These are phyloP conservation scores for Pachysandra terminalis DNA, from an alignment of 164 flowering plant genomes.

Conservation along the genomic window DNA sequence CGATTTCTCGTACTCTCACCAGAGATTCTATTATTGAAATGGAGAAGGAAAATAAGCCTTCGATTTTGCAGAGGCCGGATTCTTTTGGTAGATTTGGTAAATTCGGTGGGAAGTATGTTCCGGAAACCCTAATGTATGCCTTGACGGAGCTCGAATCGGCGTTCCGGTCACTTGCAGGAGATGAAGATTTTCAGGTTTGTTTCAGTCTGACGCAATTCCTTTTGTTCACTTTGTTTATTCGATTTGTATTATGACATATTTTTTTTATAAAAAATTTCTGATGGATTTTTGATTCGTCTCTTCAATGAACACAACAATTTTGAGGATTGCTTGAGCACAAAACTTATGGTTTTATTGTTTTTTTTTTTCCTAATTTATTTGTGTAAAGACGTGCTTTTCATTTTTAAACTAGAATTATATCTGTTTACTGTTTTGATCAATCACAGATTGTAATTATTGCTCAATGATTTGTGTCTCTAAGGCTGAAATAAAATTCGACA, in stretches of 20 bases:
- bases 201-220: background rate
- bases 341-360: too few relatives aligned
- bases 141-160: constrained; percentile 74
- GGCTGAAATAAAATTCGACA: too few relatives aligned
- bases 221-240: background rate
- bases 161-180: constrained; percentile 47
- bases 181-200: constrained; percentile 63
- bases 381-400: too few relatives aligned
- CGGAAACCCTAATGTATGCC: constrained; percentile 81
- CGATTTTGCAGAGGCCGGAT: constrained; percentile 51
- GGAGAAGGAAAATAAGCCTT: constrained; percentile 19
- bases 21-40: constrained; percentile 18
- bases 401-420: too few relatives aligned
- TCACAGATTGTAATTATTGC: too few relatives aligned
- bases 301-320: too few relatives aligned
- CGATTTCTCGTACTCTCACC: constrained; percentile 27
- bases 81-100: constrained; percentile 76
- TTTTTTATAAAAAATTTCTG: background rate
- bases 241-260: too few relatives aligned
- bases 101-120: constrained; percentile 83
- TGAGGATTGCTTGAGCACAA: too few relatives aligned
- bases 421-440: background rate
- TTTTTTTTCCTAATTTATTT: too few relatives aligned
- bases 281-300: background rate
- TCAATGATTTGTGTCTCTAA: too few relatives aligned